Conservation (phyloP, 192 early-diverging fungal species). For the Dispira simplex region DNA sequence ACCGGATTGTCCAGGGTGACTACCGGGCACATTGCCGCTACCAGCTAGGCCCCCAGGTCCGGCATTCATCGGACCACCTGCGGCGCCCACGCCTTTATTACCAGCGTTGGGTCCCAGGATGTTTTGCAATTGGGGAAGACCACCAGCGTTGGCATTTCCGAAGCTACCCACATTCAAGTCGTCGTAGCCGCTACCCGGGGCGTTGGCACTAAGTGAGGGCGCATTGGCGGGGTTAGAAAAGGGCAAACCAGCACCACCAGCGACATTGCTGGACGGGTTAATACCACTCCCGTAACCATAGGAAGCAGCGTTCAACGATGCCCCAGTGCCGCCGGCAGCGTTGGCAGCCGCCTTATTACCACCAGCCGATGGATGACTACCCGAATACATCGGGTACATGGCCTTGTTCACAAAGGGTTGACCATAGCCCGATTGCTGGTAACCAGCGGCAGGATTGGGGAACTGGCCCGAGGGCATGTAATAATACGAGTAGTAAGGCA, state of each 20-base stretch:
- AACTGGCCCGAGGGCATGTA: constrained; percentile 75
- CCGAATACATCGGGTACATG: constrained; percentile 72
- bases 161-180: constrained; percentile 9
- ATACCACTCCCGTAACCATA: constrained; percentile 4
- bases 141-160: neutral
- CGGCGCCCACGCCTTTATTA: neutral
- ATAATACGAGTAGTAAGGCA: constrained; percentile 72
- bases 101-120: neutral
- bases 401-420: constrained; percentile 84
- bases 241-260: neutral
- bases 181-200: neutral
- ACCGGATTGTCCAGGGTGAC: neutral
- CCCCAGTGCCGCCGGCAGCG: neutral
- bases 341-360: neutral
- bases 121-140: constrained; percentile 10
- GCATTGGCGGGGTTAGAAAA: neutral
- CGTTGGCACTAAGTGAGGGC: neutral
- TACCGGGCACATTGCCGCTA: neutral
- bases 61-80: neutral
- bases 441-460: constrained; percentile 44
- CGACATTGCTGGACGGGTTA: neutral
- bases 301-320: neutral
- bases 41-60: neutral
- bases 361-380: constrained; percentile 9
- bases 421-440: constrained; percentile 72